Base-by-base conservation (phyloP, 2,329 filamentous ascomycete genomes). In the Colletotrichum graminicola region DNA sequence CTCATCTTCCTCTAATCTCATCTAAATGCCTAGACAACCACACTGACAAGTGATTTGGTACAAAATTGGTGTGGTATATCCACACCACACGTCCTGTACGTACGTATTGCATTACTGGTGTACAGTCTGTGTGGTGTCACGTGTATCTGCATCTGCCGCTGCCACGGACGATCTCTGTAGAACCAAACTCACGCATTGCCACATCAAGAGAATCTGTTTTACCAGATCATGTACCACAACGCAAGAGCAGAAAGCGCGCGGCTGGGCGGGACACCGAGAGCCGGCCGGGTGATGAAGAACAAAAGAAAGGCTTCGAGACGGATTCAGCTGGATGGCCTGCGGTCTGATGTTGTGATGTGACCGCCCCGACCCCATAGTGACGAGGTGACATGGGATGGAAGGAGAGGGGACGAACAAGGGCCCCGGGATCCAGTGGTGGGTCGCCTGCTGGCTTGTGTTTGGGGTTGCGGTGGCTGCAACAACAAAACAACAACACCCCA, bases 401-500 rank as follows among this genome's bases (percentile, higher is more conserved):
- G 67, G 56, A 29, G 47, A 62, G 55, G 29, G 56, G 5, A 32
- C 47, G 47, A 41, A 39, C 60, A 62, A 41, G 60, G 60, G 45
- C 11, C 59, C 39, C 29, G 4, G 45, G 57, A 26, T 45, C 16
- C 47, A 18, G 23, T 59, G 54, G 63, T 62, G 62, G 63, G 41
- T 41, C 26, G 34, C 45, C 49, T 18, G 32, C 49, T 49, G 56
- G 47, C 49, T 47, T 61, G 41, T 61, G 67, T 61, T 71, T 71
- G 56, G 67, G 49, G 56, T 52, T 62, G 34, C 45, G 60, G 60
- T 62, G 34, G 45, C 60, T 52, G 54, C 64, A 45, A 67, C 36
- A 57, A 64, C 43, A 63, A 67, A 67, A 57, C 43, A 67, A 67
- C 41, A 45, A 67, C 34, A 55, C 36, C 14, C 47, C 57, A 39